Evolutionary conservation across 2,329 filamentous ascomycete genomes (phyloP).

Genomic region (Pseudocercospora cruenta): DNA sequence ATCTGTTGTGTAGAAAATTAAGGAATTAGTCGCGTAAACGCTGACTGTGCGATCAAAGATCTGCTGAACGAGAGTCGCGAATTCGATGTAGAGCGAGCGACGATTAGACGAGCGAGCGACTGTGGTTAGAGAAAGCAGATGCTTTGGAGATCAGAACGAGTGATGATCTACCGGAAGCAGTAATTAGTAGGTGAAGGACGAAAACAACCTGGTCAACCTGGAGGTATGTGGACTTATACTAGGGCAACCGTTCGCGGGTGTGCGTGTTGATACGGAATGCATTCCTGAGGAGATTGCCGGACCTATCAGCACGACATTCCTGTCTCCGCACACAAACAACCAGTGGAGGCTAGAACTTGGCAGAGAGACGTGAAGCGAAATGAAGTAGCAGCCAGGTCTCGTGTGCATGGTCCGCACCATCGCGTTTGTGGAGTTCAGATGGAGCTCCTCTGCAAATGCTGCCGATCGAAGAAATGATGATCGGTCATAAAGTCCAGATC

Average conservation of each 20-base stretch:
- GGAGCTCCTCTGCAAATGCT: background rate
- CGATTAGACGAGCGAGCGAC: background rate
- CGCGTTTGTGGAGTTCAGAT: background rate
- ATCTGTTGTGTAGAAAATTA: background rate
- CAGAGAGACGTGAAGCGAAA: slow-evolving; percentile 17
- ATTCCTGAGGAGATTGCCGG: slow-evolving; percentile 26
- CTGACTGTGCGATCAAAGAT: slow-evolving; percentile 8
- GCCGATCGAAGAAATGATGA: background rate
- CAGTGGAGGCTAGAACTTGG: slow-evolving; percentile 6
- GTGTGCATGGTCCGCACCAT: background rate
- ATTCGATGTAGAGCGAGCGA: background rate
- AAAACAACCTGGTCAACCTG: slow-evolving; percentile 21
- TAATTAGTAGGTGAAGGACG: slow-evolving; percentile 26
- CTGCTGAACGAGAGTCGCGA: slow-evolving; percentile 4
- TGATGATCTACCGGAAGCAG: slow-evolving; percentile 28
- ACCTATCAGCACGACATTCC: slow-evolving; percentile 16
- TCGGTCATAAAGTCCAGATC: background rate
- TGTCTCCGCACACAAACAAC: slow-evolving; percentile 18
- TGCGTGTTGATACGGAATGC: slow-evolving; percentile 23
- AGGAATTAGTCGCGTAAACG: slow-evolving; percentile 8
- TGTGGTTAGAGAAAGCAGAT: slow-evolving; percentile 19
- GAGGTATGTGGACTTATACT: slow-evolving; percentile 28
- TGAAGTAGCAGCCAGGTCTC: slow-evolving; percentile 9
- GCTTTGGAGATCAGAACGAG: slow-evolving; percentile 24
- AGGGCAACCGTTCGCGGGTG: slow-evolving; percentile 22